Percentiles rank a stretch among this genome's conserved stretches.
These are phyloP conservation scores for Barnettozyma hawaiiensis DNA, from an alignment of 1,139 yeast genomes.

Conservation along the genomic window DNA sequence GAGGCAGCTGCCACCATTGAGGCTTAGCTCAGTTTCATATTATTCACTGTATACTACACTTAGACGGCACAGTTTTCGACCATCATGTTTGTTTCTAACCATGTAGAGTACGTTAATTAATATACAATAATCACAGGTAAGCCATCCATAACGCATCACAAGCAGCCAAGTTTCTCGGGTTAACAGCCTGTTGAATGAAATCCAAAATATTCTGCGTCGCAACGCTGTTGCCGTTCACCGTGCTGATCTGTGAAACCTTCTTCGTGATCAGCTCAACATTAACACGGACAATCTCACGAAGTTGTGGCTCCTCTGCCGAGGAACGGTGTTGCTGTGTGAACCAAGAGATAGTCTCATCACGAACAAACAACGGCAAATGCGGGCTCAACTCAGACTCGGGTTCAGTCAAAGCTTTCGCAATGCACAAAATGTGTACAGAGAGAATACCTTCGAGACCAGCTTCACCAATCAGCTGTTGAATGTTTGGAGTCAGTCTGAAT, in stretches of 20 bases:
- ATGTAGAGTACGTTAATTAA: background rate
- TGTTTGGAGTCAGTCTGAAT: conserved; percentile 91
- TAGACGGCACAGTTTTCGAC: background rate
- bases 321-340: conserved; percentile 72
- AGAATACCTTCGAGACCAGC: conserved; percentile 87
- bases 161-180: conserved; percentile 88
- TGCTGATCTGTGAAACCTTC: conserved; percentile 62
- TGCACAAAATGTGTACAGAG: conserved; percentile 77
- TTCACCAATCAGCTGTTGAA: conserved; percentile 91
- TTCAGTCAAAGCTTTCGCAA: conserved; percentile 84
- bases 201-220: conserved; percentile 94
- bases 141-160: conserved; percentile 97
- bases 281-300: conserved; percentile 80
- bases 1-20: conserved; percentile 30
- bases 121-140: conserved; percentile 40
- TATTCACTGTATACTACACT: conserved; percentile 5
- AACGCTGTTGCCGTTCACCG: conserved; percentile 67
- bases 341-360: conserved; percentile 95
- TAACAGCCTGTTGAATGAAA: conserved; percentile 90
- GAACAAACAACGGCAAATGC: conserved; percentile 82
- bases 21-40: no score
- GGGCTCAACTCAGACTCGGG: conserved; percentile 89
- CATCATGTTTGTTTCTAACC: background rate
- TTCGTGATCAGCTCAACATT: conserved; percentile 85
- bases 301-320: conserved; percentile 58